Conservation (phyloP, 139 green algal genomes). For the Tetraselmis chui region DNA sequence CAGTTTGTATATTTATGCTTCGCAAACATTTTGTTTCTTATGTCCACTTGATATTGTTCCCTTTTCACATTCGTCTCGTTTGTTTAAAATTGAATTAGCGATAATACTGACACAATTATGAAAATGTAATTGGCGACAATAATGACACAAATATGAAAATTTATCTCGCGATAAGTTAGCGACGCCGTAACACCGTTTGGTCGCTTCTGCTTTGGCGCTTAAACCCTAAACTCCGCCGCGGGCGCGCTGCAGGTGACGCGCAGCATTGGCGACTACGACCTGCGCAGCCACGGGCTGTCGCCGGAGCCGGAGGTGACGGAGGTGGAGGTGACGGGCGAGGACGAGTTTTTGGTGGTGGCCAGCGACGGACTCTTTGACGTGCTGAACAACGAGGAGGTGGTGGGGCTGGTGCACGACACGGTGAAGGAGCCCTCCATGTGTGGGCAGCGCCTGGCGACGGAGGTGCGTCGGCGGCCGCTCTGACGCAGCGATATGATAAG, state of each 20-base stretch:
- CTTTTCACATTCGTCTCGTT: neutral
- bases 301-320: constrained; percentile 62
- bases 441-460: constrained; percentile 65
- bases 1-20: no score
- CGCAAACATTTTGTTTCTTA: no score
- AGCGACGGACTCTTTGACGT: constrained; percentile 87
- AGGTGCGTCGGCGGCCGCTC: no score
- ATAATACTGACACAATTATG: no score
- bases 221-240: neutral
- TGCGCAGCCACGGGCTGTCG: constrained; percentile 64
- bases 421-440: constrained; percentile 37
- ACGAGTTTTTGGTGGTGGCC: constrained; percentile 80
- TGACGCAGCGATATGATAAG: no score
- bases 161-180: no score
- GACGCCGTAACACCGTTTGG: no score
- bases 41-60: constrained; percentile 2
- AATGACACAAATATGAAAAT: no score
- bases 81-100: neutral
- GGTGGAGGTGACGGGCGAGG: constrained; percentile 32
- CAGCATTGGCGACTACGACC: constrained; percentile 78
- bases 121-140: no score
- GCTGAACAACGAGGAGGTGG: constrained; percentile 60
- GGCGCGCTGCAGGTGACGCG: constrained; percentile 39
- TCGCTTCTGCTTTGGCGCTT: neutral
- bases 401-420: constrained; percentile 18